Evolutionary conservation across 306 rosid species (phyloP).

Genomic region (Pterocarpus santalinus): DNA sequence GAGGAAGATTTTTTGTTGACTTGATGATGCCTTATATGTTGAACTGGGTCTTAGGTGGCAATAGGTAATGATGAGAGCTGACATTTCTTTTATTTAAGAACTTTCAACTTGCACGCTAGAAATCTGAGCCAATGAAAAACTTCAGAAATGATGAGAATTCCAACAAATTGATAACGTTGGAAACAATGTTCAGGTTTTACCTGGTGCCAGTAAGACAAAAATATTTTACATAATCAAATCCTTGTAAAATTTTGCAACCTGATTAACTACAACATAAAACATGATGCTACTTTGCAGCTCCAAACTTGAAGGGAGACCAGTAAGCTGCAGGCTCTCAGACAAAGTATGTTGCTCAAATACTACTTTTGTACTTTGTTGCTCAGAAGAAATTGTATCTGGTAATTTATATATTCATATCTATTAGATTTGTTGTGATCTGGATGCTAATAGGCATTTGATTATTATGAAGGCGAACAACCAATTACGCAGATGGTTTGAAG

Average conservation of each 20-base stretch:
- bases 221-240: neutral
- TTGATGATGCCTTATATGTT: conserved; percentile 84
- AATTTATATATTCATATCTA: conserved; percentile 21
- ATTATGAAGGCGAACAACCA: conserved; percentile 73
- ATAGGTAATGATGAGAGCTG: conserved; percentile 61
- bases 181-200: conserved; percentile 17
- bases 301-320: conserved; percentile 86
- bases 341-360: conserved; percentile 64
- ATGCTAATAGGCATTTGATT: conserved; percentile 45
- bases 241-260: neutral
- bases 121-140: conserved; percentile 23
- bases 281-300: conserved; percentile 58
- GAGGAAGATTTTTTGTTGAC: conserved; percentile 86
- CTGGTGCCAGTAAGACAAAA: neutral
- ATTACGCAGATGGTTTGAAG: conserved; percentile 76
- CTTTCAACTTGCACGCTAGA: conserved; percentile 26
- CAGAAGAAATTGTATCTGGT: conserved; percentile 37
- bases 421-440: conserved; percentile 31
- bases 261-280: conserved; percentile 7
- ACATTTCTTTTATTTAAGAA: conserved; percentile 14
- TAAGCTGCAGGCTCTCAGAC: conserved; percentile 83
- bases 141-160: conserved; percentile 26
- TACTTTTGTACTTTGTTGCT: conserved; percentile 35
- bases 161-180: neutral
- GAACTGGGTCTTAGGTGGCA: conserved; percentile 93